phyloP scores from a whole-genome alignment of 192 early-diverging fungal species.

The Pilaira anomala region DNA sequence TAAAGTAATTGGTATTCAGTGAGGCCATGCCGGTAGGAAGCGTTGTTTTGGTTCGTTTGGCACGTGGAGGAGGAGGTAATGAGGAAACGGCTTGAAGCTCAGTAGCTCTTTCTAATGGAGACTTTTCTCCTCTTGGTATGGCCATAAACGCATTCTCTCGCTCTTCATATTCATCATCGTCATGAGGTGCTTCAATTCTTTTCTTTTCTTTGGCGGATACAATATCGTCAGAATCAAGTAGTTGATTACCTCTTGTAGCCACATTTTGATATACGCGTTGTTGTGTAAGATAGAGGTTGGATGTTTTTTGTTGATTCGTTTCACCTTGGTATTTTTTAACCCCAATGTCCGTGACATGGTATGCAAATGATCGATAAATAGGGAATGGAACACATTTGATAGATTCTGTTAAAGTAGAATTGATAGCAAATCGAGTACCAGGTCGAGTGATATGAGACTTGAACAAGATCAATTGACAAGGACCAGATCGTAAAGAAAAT shows the following conservation, averaged over 20 bases:
- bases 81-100: constrained; percentile 1
- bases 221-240: background rate
- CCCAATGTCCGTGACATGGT: constrained; percentile 16
- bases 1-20: background rate
- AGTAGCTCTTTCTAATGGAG: background rate
- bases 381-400: constrained; percentile 29
- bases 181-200: background rate
- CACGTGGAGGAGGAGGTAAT: constrained; percentile 23
- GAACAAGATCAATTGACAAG: constrained; percentile 34
- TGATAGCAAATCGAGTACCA: constrained; percentile 27
- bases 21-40: constrained; percentile 4
- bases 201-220: background rate
- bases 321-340: constrained; percentile 6
- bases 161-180: background rate
- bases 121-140: background rate
- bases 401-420: constrained; percentile 15
- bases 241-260: background rate
- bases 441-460: constrained; percentile 22
- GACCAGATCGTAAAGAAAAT: constrained; percentile 21
- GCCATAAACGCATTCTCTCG: too few species aligned
- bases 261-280: background rate
- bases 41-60: constrained; percentile 6
- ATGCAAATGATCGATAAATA: constrained; percentile 17
- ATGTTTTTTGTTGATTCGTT: background rate
- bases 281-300: background rate